These are phyloP conservation scores for Radiomyces spectabilis DNA, from an alignment of 192 early-diverging fungal species.

Conservation along the genomic window DNA sequence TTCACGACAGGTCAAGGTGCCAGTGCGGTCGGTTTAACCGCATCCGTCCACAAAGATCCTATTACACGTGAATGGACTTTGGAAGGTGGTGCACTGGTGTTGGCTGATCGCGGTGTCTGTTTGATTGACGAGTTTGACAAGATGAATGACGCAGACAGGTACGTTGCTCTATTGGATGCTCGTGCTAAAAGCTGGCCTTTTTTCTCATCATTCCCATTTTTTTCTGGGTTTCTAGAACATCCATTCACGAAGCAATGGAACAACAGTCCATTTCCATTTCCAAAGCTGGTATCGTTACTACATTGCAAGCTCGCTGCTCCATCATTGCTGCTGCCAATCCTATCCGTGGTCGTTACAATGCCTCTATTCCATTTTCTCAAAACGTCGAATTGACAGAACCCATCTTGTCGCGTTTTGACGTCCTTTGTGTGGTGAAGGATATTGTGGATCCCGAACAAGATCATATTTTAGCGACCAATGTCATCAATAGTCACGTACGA, in stretches of 20 bases:
- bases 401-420: constrained; percentile 96
- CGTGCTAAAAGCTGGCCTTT: background rate
- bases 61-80: constrained; percentile 85
- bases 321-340: constrained; percentile 81
- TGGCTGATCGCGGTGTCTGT: constrained; percentile 84
- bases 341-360: constrained; percentile 77
- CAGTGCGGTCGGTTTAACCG: constrained; percentile 78
- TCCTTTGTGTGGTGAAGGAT: constrained; percentile 94
- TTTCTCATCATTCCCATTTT: background rate
- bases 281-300: constrained; percentile 83
- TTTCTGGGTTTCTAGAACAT: constrained; percentile 45
- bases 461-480: constrained; percentile 86
- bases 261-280: constrained; percentile 85
- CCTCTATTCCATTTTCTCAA: constrained; percentile 88
- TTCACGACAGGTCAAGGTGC: constrained; percentile 86
- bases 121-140: constrained; percentile 90
- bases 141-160: constrained; percentile 80
- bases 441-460: constrained; percentile 85
- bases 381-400: constrained; percentile 99
- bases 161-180: constrained; percentile 12
- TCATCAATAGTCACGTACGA: constrained; percentile 86
- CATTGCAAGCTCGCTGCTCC: constrained; percentile 78
- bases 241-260: constrained; percentile 95
- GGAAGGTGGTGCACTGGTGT: constrained; percentile 82
- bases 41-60: constrained; percentile 76